Evolutionary conservation across 1,284 basidiomycete species (phyloP), one percentile per base, ranked within the genome.

Genomic region (Pseudozyma hubeiensis): DNA sequence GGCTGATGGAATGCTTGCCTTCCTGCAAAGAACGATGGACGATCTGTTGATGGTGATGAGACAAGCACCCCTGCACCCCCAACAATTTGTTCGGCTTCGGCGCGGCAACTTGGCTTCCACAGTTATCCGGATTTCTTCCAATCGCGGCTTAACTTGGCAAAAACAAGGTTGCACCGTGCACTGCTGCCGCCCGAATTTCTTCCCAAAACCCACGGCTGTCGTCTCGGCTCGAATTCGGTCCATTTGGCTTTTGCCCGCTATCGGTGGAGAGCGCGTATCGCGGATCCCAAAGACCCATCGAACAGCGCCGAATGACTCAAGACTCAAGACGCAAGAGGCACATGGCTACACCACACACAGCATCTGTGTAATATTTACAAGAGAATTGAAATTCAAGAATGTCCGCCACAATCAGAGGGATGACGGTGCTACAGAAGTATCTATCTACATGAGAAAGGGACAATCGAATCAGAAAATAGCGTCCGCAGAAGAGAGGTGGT

Each of bases 351-450:
- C 14, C 35, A 37, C 35, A 37, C 35, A 37, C 8, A 35, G 34
- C 17, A 14, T 44, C 29, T 17, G 30, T 19, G n/a, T 46, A 61
- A 62, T 67, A 67, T 62, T 57, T 61, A 67, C 58, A 33, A 56
- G 34, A 19, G 47, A 56, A 56, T 11, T 24, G 30, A 34, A 34
- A 56, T 34, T 41, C 29, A 33, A 43, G 10, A 41, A 35, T 45
- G 41, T 53, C 33, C 19, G 39, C 39, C 37, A 11, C 50, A 24
- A 31, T 41, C 24, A 41, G 17, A 29, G 35, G 16, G 14, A 29
- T 50, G 7, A 35, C 16, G 13, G 50, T 43, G 31, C 45, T 31
- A 40, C 2, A 33, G n/a, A 30, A 47, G 44, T 19, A 37, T 40
- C 30, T 16, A 47, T 40, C 30, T 16, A 47, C 37, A 35, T 13